Percentiles rank a stretch among this genome's conserved stretches.
These are phyloP conservation scores for Lactifluus rugatus DNA, from an alignment of 768 basidiomycete species.

Conservation along the genomic window DNA sequence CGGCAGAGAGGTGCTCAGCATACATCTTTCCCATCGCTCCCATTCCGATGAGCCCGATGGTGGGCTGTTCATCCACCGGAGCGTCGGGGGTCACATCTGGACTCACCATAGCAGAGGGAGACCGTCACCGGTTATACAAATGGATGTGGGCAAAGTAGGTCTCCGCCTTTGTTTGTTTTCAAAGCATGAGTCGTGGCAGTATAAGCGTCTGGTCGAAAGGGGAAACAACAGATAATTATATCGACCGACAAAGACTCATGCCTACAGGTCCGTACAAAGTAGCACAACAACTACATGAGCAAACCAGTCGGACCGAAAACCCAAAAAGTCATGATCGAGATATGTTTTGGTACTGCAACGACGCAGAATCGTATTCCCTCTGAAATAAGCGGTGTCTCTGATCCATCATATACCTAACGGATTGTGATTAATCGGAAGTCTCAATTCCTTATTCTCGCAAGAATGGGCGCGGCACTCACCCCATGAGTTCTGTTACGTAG, in stretches of 20 bases:
- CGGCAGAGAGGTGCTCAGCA: constrained; percentile 60
- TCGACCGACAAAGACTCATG: background rate
- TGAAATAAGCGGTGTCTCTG: constrained; percentile 18
- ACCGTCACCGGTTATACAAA: background rate
- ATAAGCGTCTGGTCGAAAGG: background rate
- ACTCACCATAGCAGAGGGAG: constrained; percentile 2
- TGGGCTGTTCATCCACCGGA: constrained; percentile 48
- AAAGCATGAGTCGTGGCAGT: background rate
- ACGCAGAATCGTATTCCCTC: constrained; percentile 19
- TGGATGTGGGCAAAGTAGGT: background rate
- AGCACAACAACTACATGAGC: background rate
- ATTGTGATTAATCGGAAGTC: background rate
- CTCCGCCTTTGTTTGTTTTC: background rate
- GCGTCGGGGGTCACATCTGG: constrained; percentile 26
- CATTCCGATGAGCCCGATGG: constrained; percentile 92
- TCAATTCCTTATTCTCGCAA: background rate
- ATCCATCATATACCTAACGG: constrained; percentile 14
- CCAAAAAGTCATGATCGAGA: constrained; percentile 17
- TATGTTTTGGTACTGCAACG: constrained; percentile 19
- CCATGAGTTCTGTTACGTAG: constrained; percentile 81
- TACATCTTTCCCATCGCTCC: constrained; percentile 98
- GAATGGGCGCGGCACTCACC: constrained; percentile 36
- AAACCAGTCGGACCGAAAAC: background rate
- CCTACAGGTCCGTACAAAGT: background rate
- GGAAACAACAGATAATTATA: background rate